Base-by-base conservation (phyloP, 148 eudicot species). In the Silene conica region DNA sequence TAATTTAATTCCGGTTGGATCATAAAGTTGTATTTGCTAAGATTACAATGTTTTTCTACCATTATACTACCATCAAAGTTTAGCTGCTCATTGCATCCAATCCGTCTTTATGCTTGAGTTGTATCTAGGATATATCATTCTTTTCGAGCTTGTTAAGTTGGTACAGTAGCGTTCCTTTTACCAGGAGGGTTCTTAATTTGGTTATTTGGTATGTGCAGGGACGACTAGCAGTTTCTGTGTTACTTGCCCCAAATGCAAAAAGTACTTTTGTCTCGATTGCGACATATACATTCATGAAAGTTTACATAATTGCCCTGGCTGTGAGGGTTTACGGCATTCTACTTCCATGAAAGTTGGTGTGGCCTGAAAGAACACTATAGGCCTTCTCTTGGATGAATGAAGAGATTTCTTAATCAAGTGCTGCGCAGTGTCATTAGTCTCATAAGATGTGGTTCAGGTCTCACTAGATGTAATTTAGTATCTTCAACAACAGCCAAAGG, bases 201-300 rank as follows among this genome's bases (percentile, higher is more conserved):
- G 28, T 34, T 13, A 5, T 25, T 60, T 73, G 63, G 41, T 74
- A 73, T 70, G 63, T 87, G 87, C 89, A 93, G 98, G 92, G 62
- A 86, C 75, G 73, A 77, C 74, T 66, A 85, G 85, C 16, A 76
- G 76, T 71, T 82, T 81, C 71, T 84, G 87, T 69, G 91, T 88
- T 21, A 74, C 82, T 21, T 94, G 98, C 81, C 89, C 96, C 7
- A 88, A 89, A 78, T 94, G 97, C 87, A 82, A 87, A 70, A 86
- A 84, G 41, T 76, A 85, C 70, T 94, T 88, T 80, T 94, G 97
- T 78, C 93, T 89, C 1, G 97, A 91, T 74, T 94, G 98, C 76
- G 98, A 94, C 80, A 89, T 94, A 8, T 94, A 94, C 79, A 88
- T 94, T 63, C 98, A 94, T n/a, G 97, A 91, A 85, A 94, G 96